Percentiles rank a stretch among this genome's conserved stretches.
phyloP scores from a whole-genome alignment of 2,329 filamentous ascomycete genomes.

The Penicillium sp. region DNA sequence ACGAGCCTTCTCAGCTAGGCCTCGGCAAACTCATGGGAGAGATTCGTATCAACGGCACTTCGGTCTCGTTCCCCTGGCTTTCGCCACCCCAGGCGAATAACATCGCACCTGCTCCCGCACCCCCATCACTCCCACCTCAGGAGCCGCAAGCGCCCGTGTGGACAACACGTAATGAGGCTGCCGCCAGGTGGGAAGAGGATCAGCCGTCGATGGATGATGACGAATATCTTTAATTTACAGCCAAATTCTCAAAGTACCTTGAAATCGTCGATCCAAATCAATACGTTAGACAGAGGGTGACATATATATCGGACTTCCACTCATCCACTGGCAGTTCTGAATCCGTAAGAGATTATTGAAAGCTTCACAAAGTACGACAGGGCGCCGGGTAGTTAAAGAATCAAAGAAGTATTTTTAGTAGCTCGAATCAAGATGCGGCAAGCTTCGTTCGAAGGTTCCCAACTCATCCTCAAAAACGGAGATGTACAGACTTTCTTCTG shows the following conservation, averaged over 20 bases:
- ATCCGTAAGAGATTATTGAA: background rate
- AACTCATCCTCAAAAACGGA: too few species aligned
- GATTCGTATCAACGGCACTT: constrained; percentile 31
- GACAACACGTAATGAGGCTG: constrained; percentile 12
- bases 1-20: constrained; percentile 23
- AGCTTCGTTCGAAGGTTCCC: too few species aligned
- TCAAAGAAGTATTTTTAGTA: too few species aligned
- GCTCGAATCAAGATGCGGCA: too few species aligned
- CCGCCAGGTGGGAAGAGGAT: constrained; percentile 13
- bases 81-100: constrained; percentile 14
- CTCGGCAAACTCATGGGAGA: constrained; percentile 28
- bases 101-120: constrained; percentile 11
- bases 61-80: constrained; percentile 21
- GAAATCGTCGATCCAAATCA: background rate
- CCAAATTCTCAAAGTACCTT: background rate
- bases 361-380: too few species aligned
- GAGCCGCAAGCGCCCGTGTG: constrained; percentile 13
- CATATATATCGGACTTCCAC: background rate
- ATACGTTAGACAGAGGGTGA: background rate
- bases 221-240: constrained; percentile 26
- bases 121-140: constrained; percentile 1
- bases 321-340: background rate
- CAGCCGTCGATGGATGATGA: constrained; percentile 34
- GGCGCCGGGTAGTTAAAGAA: too few species aligned
- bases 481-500: too few species aligned